Evolutionary conservation across 257 asterid species (phyloP), one percentile per base, ranked within the genome.

Genomic region (Capsicum chinense): DNA sequence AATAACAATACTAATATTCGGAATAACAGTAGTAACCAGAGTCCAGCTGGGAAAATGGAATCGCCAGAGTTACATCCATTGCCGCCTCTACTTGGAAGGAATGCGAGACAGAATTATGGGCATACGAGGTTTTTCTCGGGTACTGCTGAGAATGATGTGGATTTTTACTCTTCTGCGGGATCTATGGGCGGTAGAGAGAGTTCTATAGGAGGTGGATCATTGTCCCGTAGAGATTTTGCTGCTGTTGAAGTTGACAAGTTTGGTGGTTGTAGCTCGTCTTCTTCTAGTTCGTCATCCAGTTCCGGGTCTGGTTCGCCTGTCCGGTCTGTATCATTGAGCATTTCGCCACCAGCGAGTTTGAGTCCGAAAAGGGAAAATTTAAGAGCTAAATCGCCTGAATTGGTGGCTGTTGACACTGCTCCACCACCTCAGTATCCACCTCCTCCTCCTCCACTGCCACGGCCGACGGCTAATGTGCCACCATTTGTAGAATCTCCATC

Each of bases 31-130:
- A 64, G 56, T 56, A 62, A 63, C 52, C 35, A n/a, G 2, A 47
- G 56, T 15, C 56, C 79, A 4, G 47, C 52, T 78, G 63, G 76
- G 37, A 86, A 76, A 78, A 19, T 78, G 74, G 84, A 83, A 14
- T 86, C 88, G 15, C 88, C 88, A 14, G 88, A 86, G 85, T 86
- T 86, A 39, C 88, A 83, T 16, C 86, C 88, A 3, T 39, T 86
- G 14, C 80, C 85, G 57, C 85, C 85, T 44, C 48, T 83, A 11
- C 54, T 54, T 74, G 66, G 83, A 64, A 73, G 62, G 62, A 78
- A 78, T 17, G 19, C 56, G 35, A 48, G 79, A 8, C 81, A 15
- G 16, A 79, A 59, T 67, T 79, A 67, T 59, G 50, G 68, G 15
- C 56, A 39, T 84, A 42, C 52, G 56, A n/a, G 60, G 9, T 59